Base-by-base conservation (phyloP, 257 asterid genomes). In the Primulina tabacum region DNA sequence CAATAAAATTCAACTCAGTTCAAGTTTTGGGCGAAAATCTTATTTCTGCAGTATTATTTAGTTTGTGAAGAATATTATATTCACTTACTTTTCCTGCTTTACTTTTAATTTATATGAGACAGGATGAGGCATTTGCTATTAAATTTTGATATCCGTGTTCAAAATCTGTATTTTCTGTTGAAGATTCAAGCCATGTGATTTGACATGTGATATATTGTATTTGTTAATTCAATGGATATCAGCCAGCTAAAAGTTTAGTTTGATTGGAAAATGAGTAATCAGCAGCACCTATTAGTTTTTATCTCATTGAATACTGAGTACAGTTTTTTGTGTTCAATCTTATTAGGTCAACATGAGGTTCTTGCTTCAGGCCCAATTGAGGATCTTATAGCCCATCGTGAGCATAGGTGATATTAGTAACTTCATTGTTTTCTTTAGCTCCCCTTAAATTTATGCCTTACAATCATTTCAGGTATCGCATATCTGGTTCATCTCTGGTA, bases 321-420 rank as follows among this genome's bases (percentile, higher is more conserved):
- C 10, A 43, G 18, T 60, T 62, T 68, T 75, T 52, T 70, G 67
- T 67, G 16, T 71, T 24, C 69, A 34, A 43, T 68, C 67, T 67
- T 79, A 53, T 76, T 74, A 93, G 98, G 89, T 83, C 97, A 93
- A 64, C 98, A 93, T 60, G 98, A 93, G 82, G 87, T 93, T 77
- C 97, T 93, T 71, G 94, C 97, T 55, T 93, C 98, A 60, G 98
- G 98, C 76, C 98, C 98, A 17, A 90, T 93, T 72, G 98, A 93
- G 88, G 98, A 93, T 86, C 97, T 93, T 82, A 93, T 93, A 68
- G 96, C 98, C 82, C 98, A 93, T 77, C 97, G 97, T 6, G 98
- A 93, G 80, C 98, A 93, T 79, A 87, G 98, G 98, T 92, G 83
- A 73, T 73, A 69, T 62, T 60, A 59, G 50, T 30, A 32, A 35